Evolutionary conservation across 768 basidiomycete species (phyloP), one percentile per base, ranked within the genome.

Genomic region (Mycena vulgaris): DNA sequence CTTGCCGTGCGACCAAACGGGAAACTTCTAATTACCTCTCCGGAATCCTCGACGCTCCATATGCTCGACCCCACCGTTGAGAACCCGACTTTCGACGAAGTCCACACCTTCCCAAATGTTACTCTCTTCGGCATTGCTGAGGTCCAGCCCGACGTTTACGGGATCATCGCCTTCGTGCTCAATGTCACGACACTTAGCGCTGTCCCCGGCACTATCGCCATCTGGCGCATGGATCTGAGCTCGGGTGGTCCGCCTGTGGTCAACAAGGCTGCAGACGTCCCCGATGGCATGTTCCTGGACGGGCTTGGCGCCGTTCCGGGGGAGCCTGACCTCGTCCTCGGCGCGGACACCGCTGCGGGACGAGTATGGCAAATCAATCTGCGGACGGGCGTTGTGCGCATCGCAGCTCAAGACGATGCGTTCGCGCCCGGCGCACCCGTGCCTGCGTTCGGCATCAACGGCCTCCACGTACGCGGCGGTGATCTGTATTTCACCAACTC

Each of bases 51-150:
- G 30, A 65, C 63, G 40, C 64, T 66, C 33, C 30, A 47, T 21
- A 47, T 40, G 27, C 45, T 66, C 25, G 56, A 66, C 47, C 55
- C 64, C 56, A 58, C 40, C 27, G 55, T 14, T 42, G 45, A 33
- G 42, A 58, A 57, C 35, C 55, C 64, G n/a, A 48, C 64, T 35
- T 49, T 66, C 25, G 47, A 56, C 53, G 45, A 45, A 57, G 55
- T 66, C 23, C 27, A 57, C 64, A 66, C 64, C 35, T 66, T 66
- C 64, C 64, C 64, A n/a, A 66, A 66, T 37, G 42, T 45, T n/a
- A 66, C 55, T 39, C 64, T 66, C 56, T 23, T 27, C 30, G 64
- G 64, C 45, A 66, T 66, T 35, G 51, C 47, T 23, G 55, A 66
- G 56, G 28, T 57, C 48, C 53, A 56, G 45, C 53, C 63, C 53